Percentiles rank a stretch among this genome's conserved stretches.
Evolutionary conservation across 2,329 filamentous ascomycete genomes (phyloP).

Genomic region (Zymoseptoria brevis): DNA sequence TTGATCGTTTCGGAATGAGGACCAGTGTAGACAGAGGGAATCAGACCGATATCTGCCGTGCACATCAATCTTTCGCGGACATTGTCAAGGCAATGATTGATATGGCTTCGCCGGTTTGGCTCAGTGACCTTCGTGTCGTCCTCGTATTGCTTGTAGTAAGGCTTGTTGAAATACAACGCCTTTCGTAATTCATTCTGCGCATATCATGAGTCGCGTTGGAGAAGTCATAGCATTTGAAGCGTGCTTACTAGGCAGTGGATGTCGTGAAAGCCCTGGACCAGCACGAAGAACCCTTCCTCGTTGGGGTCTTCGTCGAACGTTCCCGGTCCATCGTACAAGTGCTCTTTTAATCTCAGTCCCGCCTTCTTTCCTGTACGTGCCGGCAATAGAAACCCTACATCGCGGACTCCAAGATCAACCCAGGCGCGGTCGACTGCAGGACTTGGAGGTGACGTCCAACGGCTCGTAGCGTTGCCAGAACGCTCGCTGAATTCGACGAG

Average conservation of each 20-base stretch:
- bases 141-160: not conserved
- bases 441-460: slow-evolving; percentile 5
- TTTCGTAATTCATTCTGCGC: not conserved
- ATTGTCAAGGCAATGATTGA: slow-evolving; percentile 5
- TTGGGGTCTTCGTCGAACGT: too few species aligned
- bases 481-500: slow-evolving; percentile 5
- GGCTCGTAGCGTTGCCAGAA: not conserved
- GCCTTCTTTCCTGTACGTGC: too few species aligned
- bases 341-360: too few species aligned
- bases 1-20: not conserved
- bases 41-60: slow-evolving; percentile 1
- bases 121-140: not conserved
- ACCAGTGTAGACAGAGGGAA: not conserved
- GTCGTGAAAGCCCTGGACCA: too few species aligned
- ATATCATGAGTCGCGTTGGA: not conserved
- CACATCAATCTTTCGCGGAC: slow-evolving; percentile 6
- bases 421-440: slow-evolving; percentile 6
- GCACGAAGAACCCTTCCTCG: too few species aligned
- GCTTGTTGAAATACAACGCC: not conserved
- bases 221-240: too few species aligned
- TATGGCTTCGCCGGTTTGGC: not conserved
- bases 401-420: slow-evolving; percentile 4
- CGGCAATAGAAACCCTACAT: too few species aligned
- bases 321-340: too few species aligned
- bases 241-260: too few species aligned